These are phyloP conservation scores for Erodium texanum DNA, from an alignment of 441 rosid genomes.

Conservation along the genomic window DNA sequence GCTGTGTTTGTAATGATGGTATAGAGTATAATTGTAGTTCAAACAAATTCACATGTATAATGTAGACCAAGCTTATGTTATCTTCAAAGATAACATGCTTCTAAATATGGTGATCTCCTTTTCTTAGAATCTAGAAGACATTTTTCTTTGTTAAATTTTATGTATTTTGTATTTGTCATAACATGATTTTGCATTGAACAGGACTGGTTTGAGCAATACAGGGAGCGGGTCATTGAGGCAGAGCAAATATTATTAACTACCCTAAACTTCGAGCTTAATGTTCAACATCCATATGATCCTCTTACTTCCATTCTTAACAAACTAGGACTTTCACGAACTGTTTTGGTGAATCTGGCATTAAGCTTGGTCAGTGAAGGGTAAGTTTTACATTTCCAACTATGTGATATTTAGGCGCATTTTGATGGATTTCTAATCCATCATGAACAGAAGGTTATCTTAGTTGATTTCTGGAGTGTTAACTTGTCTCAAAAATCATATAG, in stretches of 20 bases:
- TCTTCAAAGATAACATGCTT: no score
- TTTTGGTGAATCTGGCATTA: constrained; percentile 63
- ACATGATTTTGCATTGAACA: constrained; percentile 25
- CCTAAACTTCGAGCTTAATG: constrained; percentile 64
- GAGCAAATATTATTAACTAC: constrained; percentile 73
- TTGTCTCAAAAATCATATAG: neutral
- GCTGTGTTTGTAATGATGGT: neutral
- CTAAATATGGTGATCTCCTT: neutral
- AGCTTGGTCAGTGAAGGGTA: constrained; percentile 78
- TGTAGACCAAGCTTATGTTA: neutral
- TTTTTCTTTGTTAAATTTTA: neutral
- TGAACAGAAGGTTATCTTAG: constrained; percentile 18
- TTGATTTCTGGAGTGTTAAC: constrained; percentile 19
- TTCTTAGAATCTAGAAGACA: neutral
- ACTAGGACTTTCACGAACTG: constrained; percentile 59
- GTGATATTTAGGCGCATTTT: constrained; percentile 4
- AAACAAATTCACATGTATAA: neutral
- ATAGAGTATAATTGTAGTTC: neutral
- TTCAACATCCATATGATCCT: constrained; percentile 66
- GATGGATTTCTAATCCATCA: constrained; percentile 12
- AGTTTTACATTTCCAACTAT: constrained; percentile 21
- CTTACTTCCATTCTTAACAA: constrained; percentile 55
- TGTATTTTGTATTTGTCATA: constrained; percentile 9
- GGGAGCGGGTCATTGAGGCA: constrained; percentile 57
- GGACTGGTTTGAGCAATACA: constrained; percentile 81